Conservation (phyloP, 257 asterid genomes). For the Nicotiana attenuata region DNA sequence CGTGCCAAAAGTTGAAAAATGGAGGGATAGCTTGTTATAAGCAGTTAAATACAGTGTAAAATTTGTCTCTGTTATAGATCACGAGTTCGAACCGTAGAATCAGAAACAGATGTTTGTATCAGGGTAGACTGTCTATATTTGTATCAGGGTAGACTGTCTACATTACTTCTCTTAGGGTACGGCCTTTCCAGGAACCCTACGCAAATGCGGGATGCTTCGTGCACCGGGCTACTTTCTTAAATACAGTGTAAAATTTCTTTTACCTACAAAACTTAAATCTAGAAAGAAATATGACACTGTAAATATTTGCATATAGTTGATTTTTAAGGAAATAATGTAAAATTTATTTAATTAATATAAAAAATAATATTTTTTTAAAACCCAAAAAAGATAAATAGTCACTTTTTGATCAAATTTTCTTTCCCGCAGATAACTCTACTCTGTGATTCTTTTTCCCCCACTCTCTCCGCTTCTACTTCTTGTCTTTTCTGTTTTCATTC, state of each 20-base stretch:
- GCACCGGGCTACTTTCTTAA: too few relatives aligned
- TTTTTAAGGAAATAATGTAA: neutral
- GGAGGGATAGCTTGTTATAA: neutral
- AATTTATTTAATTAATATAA: too few relatives aligned
- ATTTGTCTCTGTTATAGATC: neutral
- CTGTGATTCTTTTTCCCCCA: constrained; percentile 71
- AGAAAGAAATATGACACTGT: neutral
- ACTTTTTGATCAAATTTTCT: constrained; percentile 49
- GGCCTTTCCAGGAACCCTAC: rapidly evolving
- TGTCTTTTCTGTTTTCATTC: constrained; percentile 5
- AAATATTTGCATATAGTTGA: neutral
- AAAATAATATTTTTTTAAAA: neutral
- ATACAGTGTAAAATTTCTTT: too few relatives aligned
- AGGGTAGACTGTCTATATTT: too few relatives aligned
- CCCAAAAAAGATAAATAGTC: constrained; percentile 29
- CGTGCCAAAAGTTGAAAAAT: neutral
- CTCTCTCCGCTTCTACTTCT: constrained; percentile 46
- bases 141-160: too few relatives aligned
- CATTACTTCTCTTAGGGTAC: too few relatives aligned
- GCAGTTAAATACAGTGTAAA: neutral
- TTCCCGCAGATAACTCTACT: constrained; percentile 75
- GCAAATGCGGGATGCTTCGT: rapidly evolving
- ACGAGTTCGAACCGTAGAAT: too few relatives aligned
- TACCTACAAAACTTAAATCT: neutral
- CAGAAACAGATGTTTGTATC: too few relatives aligned